Evolutionary conservation across 2,329 filamentous ascomycete genomes (phyloP), one percentile per base, ranked within the genome.

Genomic region (Nigrospora osmanthi): DNA sequence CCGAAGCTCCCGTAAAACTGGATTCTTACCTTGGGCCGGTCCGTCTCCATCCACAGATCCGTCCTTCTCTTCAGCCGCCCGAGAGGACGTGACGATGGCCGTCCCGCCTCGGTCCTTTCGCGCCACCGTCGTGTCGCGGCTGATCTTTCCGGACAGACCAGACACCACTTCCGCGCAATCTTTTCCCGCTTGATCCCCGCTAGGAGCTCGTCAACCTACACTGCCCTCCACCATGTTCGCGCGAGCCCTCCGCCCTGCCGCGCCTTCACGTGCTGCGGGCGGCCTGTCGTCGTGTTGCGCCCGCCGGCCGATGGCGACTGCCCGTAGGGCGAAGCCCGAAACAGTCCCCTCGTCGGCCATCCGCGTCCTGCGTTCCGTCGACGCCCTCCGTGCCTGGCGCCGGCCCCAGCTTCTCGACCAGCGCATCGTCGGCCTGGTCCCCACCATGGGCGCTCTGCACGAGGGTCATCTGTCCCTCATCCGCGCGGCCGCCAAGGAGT

Each of bases 381-480:
- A 81, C 13, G 72, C 80, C 11, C 71, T 95, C 42, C 86, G 88
- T 35, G 65, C 74, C 55, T 85, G 84, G 72, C 81, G 89, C 33
- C 75, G 71, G 17, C 75, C 81, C 35, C 80, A 89, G 48, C 68
- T 81, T 33, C 67, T 81, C 48, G 74, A 81, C 57, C 78, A 84
- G 55, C 80, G 84, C 46, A 83, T 82, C 38, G 82, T 98, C 47
- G 89, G 86, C 47, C 80, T 98, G 28, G 89, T 98, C 33, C 93
- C 93, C 2, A 98, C 93, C 31, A 97, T 98, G 93, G 93, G 93
- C 50, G 93, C 93, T 41, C 76, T 98, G n/a, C 93, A 98, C 65
- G 78, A 82, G 45, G 93, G 93, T 35, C 93, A 98, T 67, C 68
- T 95, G 42, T 86, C 87, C 4, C 77, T 98, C 17, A 85, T 95